These are phyloP conservation scores for Rubia tinctorum DNA, from an alignment of 305 asterid genomes.

Conservation along the genomic window DNA sequence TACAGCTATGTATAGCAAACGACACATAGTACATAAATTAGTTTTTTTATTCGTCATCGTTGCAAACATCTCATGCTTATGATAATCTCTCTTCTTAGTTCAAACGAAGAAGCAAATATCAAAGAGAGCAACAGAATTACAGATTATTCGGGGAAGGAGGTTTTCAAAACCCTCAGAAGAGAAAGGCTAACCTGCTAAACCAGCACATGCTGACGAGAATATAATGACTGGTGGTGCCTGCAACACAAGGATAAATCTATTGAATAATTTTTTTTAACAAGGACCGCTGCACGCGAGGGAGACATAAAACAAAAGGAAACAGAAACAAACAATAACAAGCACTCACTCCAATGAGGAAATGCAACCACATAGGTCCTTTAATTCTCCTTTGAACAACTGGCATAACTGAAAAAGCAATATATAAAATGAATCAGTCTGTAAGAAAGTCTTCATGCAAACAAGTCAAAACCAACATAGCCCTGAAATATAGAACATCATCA, in stretches of 20 bases:
- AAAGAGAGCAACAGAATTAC: background rate
- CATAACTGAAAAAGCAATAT: conserved; percentile 52
- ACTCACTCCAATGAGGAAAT: conserved; percentile 88
- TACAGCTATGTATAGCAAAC: background rate
- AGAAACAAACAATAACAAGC: background rate
- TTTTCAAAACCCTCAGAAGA: conserved; percentile 13
- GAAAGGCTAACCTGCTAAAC: conserved; percentile 62
- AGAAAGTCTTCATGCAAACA: background rate
- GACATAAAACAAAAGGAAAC: background rate
- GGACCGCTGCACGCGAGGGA: background rate
- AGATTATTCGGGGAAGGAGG: background rate
- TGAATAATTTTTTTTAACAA: conserved; percentile 7
- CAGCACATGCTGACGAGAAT: conserved; percentile 88
- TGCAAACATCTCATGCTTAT: background rate
- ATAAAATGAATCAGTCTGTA: background rate
- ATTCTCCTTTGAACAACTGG: conserved; percentile 70
- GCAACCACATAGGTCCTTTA: conserved; percentile 94
- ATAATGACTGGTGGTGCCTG: conserved; percentile 87
- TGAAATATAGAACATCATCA: background rate
- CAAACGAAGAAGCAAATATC: background rate
- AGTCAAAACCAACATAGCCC: background rate
- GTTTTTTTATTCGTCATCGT: too few relatives aligned
- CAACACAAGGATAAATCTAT: conserved; percentile 20
- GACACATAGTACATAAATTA: too few relatives aligned
- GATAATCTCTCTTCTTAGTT: background rate